Evolutionary conservation across 1,284 basidiomycete genomes (phyloP).

Genomic region (Moesziomyces antarcticus): DNA sequence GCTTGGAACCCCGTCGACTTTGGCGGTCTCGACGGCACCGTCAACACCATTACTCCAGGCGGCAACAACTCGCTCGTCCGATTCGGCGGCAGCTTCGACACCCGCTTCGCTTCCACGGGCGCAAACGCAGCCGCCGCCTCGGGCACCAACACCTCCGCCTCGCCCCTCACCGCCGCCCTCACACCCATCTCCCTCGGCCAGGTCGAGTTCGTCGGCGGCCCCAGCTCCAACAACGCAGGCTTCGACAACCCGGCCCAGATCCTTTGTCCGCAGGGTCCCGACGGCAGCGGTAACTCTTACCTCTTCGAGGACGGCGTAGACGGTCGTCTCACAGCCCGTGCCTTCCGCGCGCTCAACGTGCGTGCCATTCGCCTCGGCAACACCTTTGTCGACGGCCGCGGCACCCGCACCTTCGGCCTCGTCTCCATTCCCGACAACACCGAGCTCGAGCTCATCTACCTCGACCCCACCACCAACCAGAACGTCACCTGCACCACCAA

Average conservation of each 20-base stretch:
- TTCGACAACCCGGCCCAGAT: slow-evolving; percentile 80
- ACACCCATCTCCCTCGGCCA: slow-evolving; percentile 69
- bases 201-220: slow-evolving; percentile 77
- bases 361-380: slow-evolving; percentile 89
- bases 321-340: slow-evolving; percentile 78
- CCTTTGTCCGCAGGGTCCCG: slow-evolving; percentile 82
- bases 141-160: slow-evolving; percentile 71
- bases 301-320: slow-evolving; percentile 80
- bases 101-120: slow-evolving; percentile 72
- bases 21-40: slow-evolving; percentile 81
- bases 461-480: slow-evolving; percentile 80
- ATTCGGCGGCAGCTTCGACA: slow-evolving; percentile 84
- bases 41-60: slow-evolving; percentile 81
- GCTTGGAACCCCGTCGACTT: slow-evolving; percentile 84
- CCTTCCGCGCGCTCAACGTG: slow-evolving; percentile 78
- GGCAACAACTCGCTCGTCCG: slow-evolving; percentile 79
- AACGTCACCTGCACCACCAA: slow-evolving; percentile 72
- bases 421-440: slow-evolving; percentile 85
- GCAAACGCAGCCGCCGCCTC: slow-evolving; percentile 29
- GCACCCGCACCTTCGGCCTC: slow-evolving; percentile 83
- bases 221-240: slow-evolving; percentile 75
- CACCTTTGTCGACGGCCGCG: slow-evolving; percentile 81
- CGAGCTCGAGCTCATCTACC: slow-evolving; percentile 79
- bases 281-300: slow-evolving; percentile 85
- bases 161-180: slow-evolving; percentile 47